Evolutionary conservation across 2,329 filamentous ascomycete species (phyloP).

Genomic region (Nothophaeocryptopus gaeumannii): DNA sequence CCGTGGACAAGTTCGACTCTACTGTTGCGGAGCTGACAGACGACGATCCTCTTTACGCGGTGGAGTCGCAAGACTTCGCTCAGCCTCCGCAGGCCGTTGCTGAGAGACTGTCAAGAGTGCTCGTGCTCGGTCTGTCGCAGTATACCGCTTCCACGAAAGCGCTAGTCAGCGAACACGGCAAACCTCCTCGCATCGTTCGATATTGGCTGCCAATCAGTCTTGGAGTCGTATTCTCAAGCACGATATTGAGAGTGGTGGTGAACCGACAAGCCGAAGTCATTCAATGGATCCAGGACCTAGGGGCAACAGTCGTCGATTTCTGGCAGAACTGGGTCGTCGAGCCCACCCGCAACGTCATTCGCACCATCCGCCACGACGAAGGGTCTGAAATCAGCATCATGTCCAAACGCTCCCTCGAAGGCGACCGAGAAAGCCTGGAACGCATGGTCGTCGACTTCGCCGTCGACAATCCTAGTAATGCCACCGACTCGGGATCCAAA

Average conservation of each 20-base stretch:
- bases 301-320: constrained; percentile 78
- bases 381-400: constrained; percentile 94
- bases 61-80: constrained; percentile 32
- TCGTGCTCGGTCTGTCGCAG: constrained; percentile 65
- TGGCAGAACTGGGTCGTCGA: constrained; percentile 96
- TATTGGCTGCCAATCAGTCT: constrained; percentile 82
- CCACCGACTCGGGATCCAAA: constrained; percentile 41
- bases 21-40: constrained; percentile 56
- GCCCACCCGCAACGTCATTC: constrained; percentile 75
- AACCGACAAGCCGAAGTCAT: constrained; percentile 73
- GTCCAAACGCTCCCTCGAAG: constrained; percentile 86
- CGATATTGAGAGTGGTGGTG: constrained; percentile 74
- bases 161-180: constrained; percentile 65
- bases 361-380: constrained; percentile 89
- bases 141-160: constrained; percentile 59
- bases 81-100: constrained; percentile 57
- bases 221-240: constrained; percentile 78
- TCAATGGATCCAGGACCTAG: constrained; percentile 76
- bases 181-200: constrained; percentile 69
- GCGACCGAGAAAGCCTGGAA: constrained; percentile 87
- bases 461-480: constrained; percentile 69
- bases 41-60: constrained; percentile 46
- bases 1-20: constrained; percentile 55
- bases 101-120: constrained; percentile 64
- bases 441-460: constrained; percentile 98